These are phyloP conservation scores for Strombidium stylifer DNA, from an alignment of 73 alveolate genomes.

Conservation along the genomic window DNA sequence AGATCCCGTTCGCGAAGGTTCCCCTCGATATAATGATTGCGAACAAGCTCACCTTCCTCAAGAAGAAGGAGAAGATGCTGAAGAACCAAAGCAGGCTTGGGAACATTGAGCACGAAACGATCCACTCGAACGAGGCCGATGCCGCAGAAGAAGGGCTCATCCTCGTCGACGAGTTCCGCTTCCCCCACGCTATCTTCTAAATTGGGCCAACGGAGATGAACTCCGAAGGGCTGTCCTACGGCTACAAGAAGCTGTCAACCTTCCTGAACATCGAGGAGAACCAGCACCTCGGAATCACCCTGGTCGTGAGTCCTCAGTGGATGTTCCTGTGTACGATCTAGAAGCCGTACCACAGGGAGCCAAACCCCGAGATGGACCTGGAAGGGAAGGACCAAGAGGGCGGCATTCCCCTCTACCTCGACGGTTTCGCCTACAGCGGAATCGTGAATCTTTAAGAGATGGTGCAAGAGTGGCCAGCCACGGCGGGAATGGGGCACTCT, in stretches of 20 bases:
- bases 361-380: not conserved
- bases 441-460: slow-evolving; percentile 29
- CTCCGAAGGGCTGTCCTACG: slow-evolving; percentile 22
- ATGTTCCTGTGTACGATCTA: slow-evolving; percentile 50
- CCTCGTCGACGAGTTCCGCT: slow-evolving; percentile 35
- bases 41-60: slow-evolving; percentile 4
- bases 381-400: not conserved
- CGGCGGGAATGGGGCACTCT: slow-evolving; percentile 67
- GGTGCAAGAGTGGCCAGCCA: slow-evolving; percentile 57
- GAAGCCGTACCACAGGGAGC: slow-evolving; percentile 46
- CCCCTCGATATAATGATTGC: slow-evolving; percentile 48
- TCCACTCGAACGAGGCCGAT: not conserved
- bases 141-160: not conserved
- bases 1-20: slow-evolving; percentile 31
- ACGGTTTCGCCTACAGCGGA: slow-evolving; percentile 51
- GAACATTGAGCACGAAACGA: not conserved
- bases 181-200: slow-evolving; percentile 52
- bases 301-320: slow-evolving; percentile 45
- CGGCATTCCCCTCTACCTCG: slow-evolving; percentile 38
- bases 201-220: slow-evolving; percentile 22
- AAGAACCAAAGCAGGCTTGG: slow-evolving; percentile 14
- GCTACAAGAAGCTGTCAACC: slow-evolving; percentile 24
- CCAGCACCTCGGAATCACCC: slow-evolving; percentile 39
- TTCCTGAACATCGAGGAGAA: slow-evolving; percentile 30
- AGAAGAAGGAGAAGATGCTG: slow-evolving; percentile 7